phyloP scores from a whole-genome alignment of 768 basidiomycete species.

The Pleurotus salmoneostramineus region DNA sequence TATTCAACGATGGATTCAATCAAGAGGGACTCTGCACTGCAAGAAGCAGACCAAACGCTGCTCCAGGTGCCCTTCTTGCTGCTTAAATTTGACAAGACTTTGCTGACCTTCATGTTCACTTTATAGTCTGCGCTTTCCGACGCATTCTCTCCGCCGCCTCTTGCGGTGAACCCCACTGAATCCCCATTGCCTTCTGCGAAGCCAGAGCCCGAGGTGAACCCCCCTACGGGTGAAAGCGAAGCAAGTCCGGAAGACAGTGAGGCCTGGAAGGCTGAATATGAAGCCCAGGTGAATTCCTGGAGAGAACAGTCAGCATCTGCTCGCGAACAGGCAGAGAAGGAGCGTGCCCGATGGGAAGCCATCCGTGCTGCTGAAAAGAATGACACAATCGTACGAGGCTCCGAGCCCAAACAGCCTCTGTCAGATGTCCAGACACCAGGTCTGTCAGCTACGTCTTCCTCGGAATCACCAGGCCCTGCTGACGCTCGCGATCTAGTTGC shows the following conservation, averaged over 20 bases:
- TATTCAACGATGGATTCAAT: no score
- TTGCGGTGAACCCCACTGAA: not conserved
- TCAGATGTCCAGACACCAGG: constrained; percentile 8
- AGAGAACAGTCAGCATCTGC: constrained; percentile 67
- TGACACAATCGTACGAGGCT: constrained; percentile 29
- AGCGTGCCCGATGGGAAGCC: constrained; percentile 69
- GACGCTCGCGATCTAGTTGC: constrained; percentile 34
- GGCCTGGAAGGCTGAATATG: constrained; percentile 65
- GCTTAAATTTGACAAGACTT: not conserved
- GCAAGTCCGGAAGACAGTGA: constrained; percentile 25
- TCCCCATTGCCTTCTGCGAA: not conserved
- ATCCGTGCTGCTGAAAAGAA: constrained; percentile 54
- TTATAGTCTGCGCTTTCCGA: constrained; percentile 4
- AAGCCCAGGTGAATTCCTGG: constrained; percentile 67
- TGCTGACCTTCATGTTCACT: not conserved
- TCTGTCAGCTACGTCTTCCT: constrained; percentile 10
- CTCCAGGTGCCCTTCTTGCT: not conserved
- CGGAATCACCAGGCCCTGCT: constrained; percentile 30
- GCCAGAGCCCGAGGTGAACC: no score
- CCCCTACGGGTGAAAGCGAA: no score
- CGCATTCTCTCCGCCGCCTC: constrained; percentile 2
- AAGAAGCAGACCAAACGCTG: not conserved
- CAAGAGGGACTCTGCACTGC: no score
- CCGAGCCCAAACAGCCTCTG: constrained; percentile 2
- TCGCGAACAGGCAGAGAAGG: constrained; percentile 70